A percentile compares a stretch with the other conserved stretches of the same genome.
Conservation (phyloP, 2,329 filamentous ascomycete genomes). For the Hymenoscyphus salicellus region DNA sequence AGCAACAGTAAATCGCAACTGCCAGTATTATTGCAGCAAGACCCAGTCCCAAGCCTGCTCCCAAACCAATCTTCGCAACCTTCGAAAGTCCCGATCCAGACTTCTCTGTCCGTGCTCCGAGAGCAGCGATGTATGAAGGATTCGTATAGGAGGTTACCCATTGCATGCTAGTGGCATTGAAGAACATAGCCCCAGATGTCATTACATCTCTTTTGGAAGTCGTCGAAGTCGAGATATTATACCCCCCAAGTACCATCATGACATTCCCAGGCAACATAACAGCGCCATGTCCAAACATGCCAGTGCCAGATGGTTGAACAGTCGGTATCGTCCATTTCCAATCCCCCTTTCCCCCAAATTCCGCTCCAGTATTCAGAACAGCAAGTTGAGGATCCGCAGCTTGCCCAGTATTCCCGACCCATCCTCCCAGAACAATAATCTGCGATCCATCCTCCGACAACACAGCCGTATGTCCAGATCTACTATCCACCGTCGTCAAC, state of each 20-base stretch:
- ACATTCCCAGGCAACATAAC: constrained; percentile 63
- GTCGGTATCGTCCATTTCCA: constrained; percentile 69
- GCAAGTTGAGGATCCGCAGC: constrained; percentile 80
- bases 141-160: constrained; percentile 58
- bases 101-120: constrained; percentile 20
- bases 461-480: constrained; percentile 86
- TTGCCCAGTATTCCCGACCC: constrained; percentile 78
- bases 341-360: constrained; percentile 66
- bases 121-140: constrained; percentile 35
- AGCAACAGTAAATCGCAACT: constrained; percentile 48
- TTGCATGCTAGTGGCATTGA: constrained; percentile 58
- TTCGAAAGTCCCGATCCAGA: constrained; percentile 31
- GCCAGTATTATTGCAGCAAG: constrained; percentile 50
- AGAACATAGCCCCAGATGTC: constrained; percentile 43
- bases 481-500: constrained; percentile 54
- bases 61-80: constrained; percentile 55
- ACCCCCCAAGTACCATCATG: constrained; percentile 66
- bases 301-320: constrained; percentile 43
- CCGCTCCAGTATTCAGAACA: constrained; percentile 70
- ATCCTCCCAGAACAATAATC: constrained; percentile 82
- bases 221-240: constrained; percentile 43
- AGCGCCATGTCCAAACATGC: constrained; percentile 63
- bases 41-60: constrained; percentile 64
- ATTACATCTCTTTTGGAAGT: constrained; percentile 41
- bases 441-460: constrained; percentile 73